Evolutionary conservation across 805 yeast genomes (phyloP).

Genomic region (Monosporozyma unispora): DNA sequence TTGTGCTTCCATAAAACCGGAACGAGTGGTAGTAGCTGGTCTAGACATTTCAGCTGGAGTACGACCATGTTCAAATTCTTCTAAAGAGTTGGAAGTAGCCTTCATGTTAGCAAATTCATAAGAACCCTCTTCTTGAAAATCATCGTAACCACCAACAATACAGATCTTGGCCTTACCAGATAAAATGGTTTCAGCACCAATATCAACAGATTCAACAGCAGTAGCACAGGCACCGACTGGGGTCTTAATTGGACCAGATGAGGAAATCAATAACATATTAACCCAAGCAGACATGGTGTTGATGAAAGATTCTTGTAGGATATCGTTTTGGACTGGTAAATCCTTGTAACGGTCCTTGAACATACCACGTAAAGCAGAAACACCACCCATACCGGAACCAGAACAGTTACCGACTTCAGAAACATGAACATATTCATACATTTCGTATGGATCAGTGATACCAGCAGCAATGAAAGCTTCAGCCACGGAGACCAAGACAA

Average conservation of each 20-base stretch:
- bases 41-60: constrained; percentile 98
- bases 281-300: constrained; percentile 99
- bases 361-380: constrained; percentile 93
- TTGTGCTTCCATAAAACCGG: constrained; percentile 99
- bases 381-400: constrained; percentile 99
- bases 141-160: constrained; percentile 98
- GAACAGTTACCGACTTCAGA: constrained; percentile 99
- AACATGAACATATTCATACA: constrained; percentile 95
- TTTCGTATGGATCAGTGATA: constrained; percentile 96
- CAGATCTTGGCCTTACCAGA: constrained; percentile 93
- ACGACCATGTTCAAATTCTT: constrained; percentile 90
- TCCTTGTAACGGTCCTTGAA: constrained; percentile 91
- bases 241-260: constrained; percentile 98
- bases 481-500: constrained; percentile 84
- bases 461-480: constrained; percentile 93
- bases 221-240: constrained; percentile 99
- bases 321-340: constrained; percentile 92
- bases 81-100: constrained; percentile 86
- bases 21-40: constrained; percentile 92
- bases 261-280: constrained; percentile 90
- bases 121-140: constrained; percentile 98
- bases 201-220: constrained; percentile 93
- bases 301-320: constrained; percentile 95
- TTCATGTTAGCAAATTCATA: constrained; percentile 98
- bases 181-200: constrained; percentile 88